phyloP scores from a whole-genome alignment of 768 basidiomycete species.

The Cyclocybe aegerita region DNA sequence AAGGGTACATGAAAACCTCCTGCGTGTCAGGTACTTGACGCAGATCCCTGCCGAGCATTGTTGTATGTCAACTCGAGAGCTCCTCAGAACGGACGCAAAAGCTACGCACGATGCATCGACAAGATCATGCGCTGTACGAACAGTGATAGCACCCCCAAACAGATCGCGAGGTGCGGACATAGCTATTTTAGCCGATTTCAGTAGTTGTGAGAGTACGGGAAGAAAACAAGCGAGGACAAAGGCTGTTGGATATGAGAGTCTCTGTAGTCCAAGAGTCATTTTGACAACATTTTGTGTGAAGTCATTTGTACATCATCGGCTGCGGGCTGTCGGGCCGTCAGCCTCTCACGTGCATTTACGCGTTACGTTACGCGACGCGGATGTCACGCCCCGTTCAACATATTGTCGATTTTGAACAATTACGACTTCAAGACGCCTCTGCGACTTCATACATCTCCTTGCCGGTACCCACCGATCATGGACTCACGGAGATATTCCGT shows the following conservation, averaged over 20 bases:
- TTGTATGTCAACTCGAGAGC: neutral
- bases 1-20: slow-evolving; percentile 82
- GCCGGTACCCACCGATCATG: slow-evolving; percentile 25
- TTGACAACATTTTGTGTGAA: too few species aligned
- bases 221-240: neutral
- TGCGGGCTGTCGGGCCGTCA: neutral
- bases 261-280: too few species aligned
- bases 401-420: slow-evolving; percentile 4
- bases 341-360: neutral
- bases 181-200: slow-evolving; percentile 11
- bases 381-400: slow-evolving; percentile 18
- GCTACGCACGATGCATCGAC: slow-evolving; percentile 83
- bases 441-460: neutral
- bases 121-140: slow-evolving; percentile 52
- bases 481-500: slow-evolving; percentile 57
- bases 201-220: neutral
- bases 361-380: slow-evolving; percentile 27
- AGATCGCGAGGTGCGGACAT: slow-evolving; percentile 41
- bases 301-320: too few species aligned
- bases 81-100: neutral
- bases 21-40: slow-evolving; percentile 95
- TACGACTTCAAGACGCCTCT: neutral
- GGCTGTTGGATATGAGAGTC: neutral
- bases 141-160: slow-evolving; percentile 86
- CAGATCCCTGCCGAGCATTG: slow-evolving; percentile 32